These are phyloP conservation scores for Pulveroboletus sp. DNA, from an alignment of 768 basidiomycete species.

Conservation along the genomic window DNA sequence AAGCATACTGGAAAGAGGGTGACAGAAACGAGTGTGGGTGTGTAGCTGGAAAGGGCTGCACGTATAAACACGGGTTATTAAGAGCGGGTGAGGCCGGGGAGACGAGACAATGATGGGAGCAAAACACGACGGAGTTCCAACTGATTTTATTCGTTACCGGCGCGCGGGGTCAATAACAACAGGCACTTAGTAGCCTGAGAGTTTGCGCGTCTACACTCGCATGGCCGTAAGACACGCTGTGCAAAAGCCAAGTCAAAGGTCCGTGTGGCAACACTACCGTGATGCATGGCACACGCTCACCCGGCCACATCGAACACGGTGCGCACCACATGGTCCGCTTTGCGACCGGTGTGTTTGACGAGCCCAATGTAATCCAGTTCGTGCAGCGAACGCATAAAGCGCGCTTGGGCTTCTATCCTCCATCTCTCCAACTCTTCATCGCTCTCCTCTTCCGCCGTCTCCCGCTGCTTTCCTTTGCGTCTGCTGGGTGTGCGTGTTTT, in stretches of 20 bases:
- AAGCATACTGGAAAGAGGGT: conserved; percentile 45
- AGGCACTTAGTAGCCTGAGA: neutral
- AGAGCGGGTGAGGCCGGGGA: neutral
- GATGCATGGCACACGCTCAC: conserved; percentile 14
- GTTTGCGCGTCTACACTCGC: neutral
- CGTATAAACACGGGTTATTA: neutral
- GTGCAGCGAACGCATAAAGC: conserved; percentile 78
- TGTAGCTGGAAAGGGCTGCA: conserved; percentile 6
- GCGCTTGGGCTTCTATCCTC: conserved; percentile 66
- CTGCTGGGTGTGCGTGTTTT: conserved; percentile 16
- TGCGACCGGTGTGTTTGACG: conserved; percentile 75
- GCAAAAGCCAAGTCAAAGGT: neutral
- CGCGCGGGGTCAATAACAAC: neutral
- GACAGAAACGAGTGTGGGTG: conserved; percentile 24
- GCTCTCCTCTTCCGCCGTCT: conserved; percentile 23
- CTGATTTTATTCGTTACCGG: conserved; percentile 3
- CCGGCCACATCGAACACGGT: conserved; percentile 53
- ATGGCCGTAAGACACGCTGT: neutral
- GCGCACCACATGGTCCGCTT: conserved; percentile 71
- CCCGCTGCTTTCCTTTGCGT: conserved; percentile 25
- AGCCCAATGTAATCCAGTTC: conserved; percentile 81
- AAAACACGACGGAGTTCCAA: conserved; percentile 35
- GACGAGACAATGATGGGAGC: neutral
- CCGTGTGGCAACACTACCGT: neutral
- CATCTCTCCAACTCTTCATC: conserved; percentile 47